Evolutionary conservation across 352 stramenopile species (phyloP).

Genomic region (Globisporangium iwayamae): DNA sequence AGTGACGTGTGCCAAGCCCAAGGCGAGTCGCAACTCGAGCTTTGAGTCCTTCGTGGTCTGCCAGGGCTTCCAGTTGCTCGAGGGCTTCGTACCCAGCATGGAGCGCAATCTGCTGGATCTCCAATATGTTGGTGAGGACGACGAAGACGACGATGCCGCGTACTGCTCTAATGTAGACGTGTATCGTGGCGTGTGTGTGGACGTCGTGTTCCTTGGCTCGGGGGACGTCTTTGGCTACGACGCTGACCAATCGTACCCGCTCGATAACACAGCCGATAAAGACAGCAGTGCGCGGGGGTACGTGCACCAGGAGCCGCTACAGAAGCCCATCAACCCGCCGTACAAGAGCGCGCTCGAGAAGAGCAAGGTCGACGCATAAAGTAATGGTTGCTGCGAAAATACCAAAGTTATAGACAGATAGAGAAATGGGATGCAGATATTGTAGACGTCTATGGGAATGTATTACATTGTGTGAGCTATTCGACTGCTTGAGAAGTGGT

Average conservation of each 20-base stretch:
- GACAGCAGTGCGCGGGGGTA: slow-evolving; percentile 25
- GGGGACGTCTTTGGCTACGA: slow-evolving; percentile 80
- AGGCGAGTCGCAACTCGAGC: slow-evolving; percentile 81
- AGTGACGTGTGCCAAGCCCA: slow-evolving; percentile 82
- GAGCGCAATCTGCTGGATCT: slow-evolving; percentile 70
- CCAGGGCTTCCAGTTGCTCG: slow-evolving; percentile 51
- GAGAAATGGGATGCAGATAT: slow-evolving; percentile 12
- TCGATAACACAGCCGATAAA: slow-evolving; percentile 24
- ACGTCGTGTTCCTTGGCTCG: slow-evolving; percentile 68
- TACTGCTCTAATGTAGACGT: slow-evolving; percentile 29
- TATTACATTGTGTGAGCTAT: slow-evolving; percentile 7
- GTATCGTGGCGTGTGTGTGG: slow-evolving; percentile 44
- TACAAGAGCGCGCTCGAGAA: slow-evolving; percentile 76
- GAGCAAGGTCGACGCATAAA: slow-evolving; percentile 19
- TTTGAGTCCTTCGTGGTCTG: slow-evolving; percentile 84
- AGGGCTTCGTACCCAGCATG: slow-evolving; percentile 56
- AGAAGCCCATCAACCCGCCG: slow-evolving; percentile 86
- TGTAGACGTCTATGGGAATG: slow-evolving; percentile 8
- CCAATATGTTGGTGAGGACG: slow-evolving; percentile 43
- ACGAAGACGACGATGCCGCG: slow-evolving; percentile 21
- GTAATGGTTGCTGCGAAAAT: background rate
- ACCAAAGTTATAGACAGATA: background rate
- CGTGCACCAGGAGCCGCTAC: slow-evolving; percentile 69
- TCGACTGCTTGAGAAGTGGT: slow-evolving; percentile 4
- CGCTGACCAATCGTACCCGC: slow-evolving; percentile 79